Evolutionary conservation across 2,329 filamentous ascomycete species (phyloP).

Genomic region (Fusarium globosum): DNA sequence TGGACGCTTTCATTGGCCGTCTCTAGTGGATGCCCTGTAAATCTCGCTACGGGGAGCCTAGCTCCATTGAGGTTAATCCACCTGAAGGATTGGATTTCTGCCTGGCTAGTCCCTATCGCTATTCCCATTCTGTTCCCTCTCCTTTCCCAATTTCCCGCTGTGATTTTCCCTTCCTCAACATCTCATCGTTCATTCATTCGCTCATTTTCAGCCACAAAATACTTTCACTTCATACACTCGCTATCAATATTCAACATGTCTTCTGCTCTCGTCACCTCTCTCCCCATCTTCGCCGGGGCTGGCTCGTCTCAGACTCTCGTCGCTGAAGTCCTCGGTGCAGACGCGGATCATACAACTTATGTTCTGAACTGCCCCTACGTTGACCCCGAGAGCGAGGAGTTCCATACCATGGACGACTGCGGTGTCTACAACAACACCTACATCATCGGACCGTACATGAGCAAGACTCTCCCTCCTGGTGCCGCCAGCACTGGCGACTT

Average conservation of each 20-base stretch:
- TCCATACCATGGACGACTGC: not conserved
- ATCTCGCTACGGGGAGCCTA: not conserved
- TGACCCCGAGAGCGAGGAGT: not conserved
- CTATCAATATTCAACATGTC: not conserved
- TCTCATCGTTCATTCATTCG: not conserved
- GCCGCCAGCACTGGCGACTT: slow-evolving; percentile 14
- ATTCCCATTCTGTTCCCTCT: slow-evolving; percentile 5
- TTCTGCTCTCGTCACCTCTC: slow-evolving; percentile 11
- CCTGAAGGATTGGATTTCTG: not conserved
- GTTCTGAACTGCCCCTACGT: slow-evolving; percentile 17
- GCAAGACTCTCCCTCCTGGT: slow-evolving; percentile 8
- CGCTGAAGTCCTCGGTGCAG: slow-evolving; percentile 15
- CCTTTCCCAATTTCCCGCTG: slow-evolving; percentile 5
- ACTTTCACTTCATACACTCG: not conserved
- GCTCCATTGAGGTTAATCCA: not conserved
- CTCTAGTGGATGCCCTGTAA: not conserved
- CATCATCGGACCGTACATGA: slow-evolving; percentile 8
- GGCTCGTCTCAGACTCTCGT: not conserved
- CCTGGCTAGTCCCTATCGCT: not conserved
- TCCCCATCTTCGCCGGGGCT: not conserved
- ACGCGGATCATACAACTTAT: slow-evolving; percentile 14
- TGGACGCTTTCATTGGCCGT: rapidly evolving
- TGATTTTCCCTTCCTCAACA: not conserved
- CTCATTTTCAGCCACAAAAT: not conserved
- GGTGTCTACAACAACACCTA: slow-evolving; percentile 15